These are phyloP conservation scores for Phaffomyces antillensis DNA, from an alignment of 805 yeast species.

Conservation along the genomic window DNA sequence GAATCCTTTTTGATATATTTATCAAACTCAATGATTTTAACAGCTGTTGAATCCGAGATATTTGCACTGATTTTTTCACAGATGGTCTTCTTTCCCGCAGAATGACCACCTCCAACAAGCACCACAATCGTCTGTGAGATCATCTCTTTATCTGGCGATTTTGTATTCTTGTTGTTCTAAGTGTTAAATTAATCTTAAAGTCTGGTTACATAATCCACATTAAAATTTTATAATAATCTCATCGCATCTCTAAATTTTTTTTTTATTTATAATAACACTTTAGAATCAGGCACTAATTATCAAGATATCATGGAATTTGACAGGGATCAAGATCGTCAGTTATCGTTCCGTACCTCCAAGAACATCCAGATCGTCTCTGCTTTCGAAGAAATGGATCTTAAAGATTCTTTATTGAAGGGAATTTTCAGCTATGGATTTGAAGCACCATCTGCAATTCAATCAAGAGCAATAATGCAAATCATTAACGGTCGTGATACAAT, in stretches of 20 bases:
- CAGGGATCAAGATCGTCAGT: conserved; percentile 48
- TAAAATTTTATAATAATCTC: background rate
- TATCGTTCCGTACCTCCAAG: conserved; percentile 58
- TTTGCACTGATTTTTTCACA: conserved; percentile 2
- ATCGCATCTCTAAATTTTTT: background rate
- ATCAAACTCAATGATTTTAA: conserved; percentile 37
- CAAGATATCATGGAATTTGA: conserved; percentile 44
- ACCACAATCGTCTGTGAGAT: conserved; percentile 25
- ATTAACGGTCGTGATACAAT: conserved; percentile 90
- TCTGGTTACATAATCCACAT: background rate
- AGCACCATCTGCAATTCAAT: conserved; percentile 95
- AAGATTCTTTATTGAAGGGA: conserved; percentile 54
- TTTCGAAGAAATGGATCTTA: conserved; percentile 75
- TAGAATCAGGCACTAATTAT: background rate
- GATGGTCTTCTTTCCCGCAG: conserved; percentile 39
- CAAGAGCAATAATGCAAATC: conserved; percentile 93
- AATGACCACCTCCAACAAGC: conserved; percentile 57
- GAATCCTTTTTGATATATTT: conserved; percentile 24
- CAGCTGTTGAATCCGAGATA: background rate
- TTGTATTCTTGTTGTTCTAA: too few species aligned
- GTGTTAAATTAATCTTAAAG: background rate
- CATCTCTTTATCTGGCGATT: background rate
- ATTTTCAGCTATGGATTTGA: conserved; percentile 91
- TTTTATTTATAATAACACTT: background rate
- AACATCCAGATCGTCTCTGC: conserved; percentile 46